Percentiles rank a stretch among this genome's conserved stretches.
Conservation (phyloP, 331 rosid species). For the Cydonia oblonga region DNA sequence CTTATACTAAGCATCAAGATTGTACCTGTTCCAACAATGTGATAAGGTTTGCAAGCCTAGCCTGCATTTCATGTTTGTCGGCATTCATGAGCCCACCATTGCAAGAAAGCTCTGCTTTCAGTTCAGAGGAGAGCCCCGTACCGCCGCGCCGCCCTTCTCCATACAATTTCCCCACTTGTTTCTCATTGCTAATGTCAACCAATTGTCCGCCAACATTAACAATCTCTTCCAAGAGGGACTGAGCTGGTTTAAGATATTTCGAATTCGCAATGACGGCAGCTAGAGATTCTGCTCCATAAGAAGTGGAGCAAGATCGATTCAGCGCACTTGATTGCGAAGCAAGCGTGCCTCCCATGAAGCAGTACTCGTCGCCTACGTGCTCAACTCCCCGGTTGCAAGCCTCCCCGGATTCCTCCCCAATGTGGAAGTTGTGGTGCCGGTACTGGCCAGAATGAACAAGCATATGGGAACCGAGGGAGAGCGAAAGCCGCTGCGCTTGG, state of each 20-base stretch:
- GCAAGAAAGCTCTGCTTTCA: slow-evolving; percentile 43
- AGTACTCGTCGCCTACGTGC: slow-evolving; percentile 36
- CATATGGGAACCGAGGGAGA: slow-evolving; percentile 65
- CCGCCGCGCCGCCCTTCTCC: slow-evolving; percentile 41
- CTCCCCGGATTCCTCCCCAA: slow-evolving; percentile 29
- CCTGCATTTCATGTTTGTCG: slow-evolving; percentile 51
- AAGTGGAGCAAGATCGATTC: slow-evolving; percentile 34
- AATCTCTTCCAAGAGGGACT: slow-evolving; percentile 57
- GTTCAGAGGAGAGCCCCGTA: slow-evolving; percentile 39
- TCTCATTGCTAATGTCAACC: slow-evolving; percentile 40
- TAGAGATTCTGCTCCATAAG: slow-evolving; percentile 40
- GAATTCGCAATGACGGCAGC: slow-evolving; percentile 43
- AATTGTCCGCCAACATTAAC: slow-evolving; percentile 48
- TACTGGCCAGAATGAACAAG: slow-evolving; percentile 38
- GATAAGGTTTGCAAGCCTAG: slow-evolving; percentile 47
- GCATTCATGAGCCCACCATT: slow-evolving; percentile 33
- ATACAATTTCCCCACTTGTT: slow-evolving; percentile 31
- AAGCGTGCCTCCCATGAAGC: slow-evolving; percentile 25
- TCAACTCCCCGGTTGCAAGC: slow-evolving; percentile 22
- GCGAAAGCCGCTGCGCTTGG: slow-evolving; percentile 48
- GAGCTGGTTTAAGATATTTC: slow-evolving; percentile 52
- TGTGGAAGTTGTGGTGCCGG: slow-evolving; percentile 30
- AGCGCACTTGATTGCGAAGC: slow-evolving; percentile 36
- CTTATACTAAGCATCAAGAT: background rate
- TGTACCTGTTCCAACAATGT: slow-evolving; percentile 56